Base-by-base conservation (phyloP, 495 filamentous ascomycete genomes). In the Xylaria grammica region DNA sequence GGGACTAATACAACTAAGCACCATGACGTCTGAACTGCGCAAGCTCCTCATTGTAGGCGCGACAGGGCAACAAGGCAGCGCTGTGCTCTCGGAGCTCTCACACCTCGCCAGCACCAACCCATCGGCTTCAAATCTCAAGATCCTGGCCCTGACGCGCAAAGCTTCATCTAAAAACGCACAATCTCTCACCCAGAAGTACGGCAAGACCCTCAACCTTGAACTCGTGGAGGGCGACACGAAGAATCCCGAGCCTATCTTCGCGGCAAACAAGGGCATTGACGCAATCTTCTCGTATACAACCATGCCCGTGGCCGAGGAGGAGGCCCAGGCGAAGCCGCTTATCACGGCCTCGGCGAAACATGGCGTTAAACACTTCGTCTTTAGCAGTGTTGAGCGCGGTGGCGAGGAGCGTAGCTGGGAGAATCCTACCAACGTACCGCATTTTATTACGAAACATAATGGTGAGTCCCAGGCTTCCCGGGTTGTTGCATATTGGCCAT, bases 61-160 rank as follows among this genome's bases (percentile, higher is more conserved):
- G 4, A 93, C 88, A 0, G 89, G 89, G 71, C 85, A 90, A 65
- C 91, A 93, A 74, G 90, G 91, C 60, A 82, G 86, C 29, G 79
- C 83, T 13, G 74, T 88, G 36, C 78, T 93, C 68, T 73, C 82
- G 4, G 83, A 80, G 54, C 84, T 93, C 34, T 61, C 64, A 27
- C 38, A 38, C 10, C 74, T 88, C 19, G 51, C 67, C 15, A 74
- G 76, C 5, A 51, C 77, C 5, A 49, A 76, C 3, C 60, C 75
- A n/a, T 30, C 60, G 11, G 27, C 15, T 0, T 54, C 60, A 3
- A 70, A 75, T 9, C 79, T 88, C 73, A 81, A 86, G 54, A 87
- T 93, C 67, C 82, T 93, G 17, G 91, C 87, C 20, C 78, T 92
- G 15, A 92, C 90, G 0, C 87, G 90, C 49, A 81, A 90, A 62